Percentiles rank a stretch among this genome's conserved stretches.
Evolutionary conservation across 257 asterid species (phyloP).

Genomic region (Jaltomata sinuosa): DNA sequence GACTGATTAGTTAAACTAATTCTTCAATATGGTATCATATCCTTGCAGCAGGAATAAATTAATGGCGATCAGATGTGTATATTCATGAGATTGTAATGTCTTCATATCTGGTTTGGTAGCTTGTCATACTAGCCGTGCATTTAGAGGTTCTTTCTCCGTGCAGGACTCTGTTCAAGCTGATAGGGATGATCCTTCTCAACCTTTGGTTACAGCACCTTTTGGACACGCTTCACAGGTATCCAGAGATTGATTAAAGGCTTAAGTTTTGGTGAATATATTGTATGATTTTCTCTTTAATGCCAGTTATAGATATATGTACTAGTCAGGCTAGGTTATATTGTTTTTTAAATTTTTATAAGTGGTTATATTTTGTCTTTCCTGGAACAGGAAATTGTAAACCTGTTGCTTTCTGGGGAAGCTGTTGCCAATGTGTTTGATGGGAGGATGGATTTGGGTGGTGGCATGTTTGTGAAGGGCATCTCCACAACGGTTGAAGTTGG

Average conservation of each 20-base stretch:
- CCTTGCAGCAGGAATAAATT: not conserved
- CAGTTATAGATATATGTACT: not conserved
- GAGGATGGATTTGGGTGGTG: constrained; percentile 88
- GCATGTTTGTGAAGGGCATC: constrained; percentile 90
- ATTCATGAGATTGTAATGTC: not conserved
- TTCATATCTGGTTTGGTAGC: not conserved
- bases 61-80: not conserved
- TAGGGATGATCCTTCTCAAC: constrained; percentile 93
- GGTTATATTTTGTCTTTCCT: not conserved
- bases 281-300: not conserved
- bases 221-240: constrained; percentile 99
- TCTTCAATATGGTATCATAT: not conserved
- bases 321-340: not conserved
- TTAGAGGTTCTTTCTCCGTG: constrained; percentile 10
- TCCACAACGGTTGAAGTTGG: constrained; percentile 86
- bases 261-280: not conserved
- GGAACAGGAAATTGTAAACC: constrained; percentile 88
- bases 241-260: not conserved
- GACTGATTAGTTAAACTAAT: not conserved
- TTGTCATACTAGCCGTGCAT: not conserved
- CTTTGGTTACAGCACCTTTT: constrained; percentile 95
- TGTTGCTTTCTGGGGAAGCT: constrained; percentile 84
- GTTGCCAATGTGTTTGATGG: constrained; percentile 89
- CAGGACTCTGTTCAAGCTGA: constrained; percentile 63
- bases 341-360: not conserved